Evolutionary conservation across 106 monocot species (phyloP), one percentile per base, ranked within the genome.

Genomic region (Dactylorhiza incarnata): DNA sequence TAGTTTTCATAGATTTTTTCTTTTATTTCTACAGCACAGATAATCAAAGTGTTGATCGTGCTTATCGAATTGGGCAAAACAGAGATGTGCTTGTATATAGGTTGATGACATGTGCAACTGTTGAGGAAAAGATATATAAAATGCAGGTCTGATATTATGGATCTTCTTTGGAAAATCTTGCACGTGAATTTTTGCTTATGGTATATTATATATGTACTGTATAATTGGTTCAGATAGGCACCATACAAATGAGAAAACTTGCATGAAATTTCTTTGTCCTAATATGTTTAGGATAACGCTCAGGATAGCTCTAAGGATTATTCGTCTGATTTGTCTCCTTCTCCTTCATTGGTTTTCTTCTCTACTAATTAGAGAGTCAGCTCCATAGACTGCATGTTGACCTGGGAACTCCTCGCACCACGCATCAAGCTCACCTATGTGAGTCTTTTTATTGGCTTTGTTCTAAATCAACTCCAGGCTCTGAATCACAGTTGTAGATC

Each of bases 31-130:
- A 37, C 81, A 99, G 99, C 73, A 99, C 81, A 71, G 99, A 99
- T 70, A 99, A 88, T 53, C 94, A 99, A 80, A 99, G 99, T 85
- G 99, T 99, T 13, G 99, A 99, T 72, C 94, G 99, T 83, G 99
- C 99, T 56, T 99, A 99, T 75, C 84, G 99, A 68, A 99, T 99
- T 59, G 99, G 99, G 24, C 99, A 99, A 71, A 85, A 75, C 43
- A 94, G 82, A 78, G 91, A 99, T 82, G 99, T 99, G 10, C 56
- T 99, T 78, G 99, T 94, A 13, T 99, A 99, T 72, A 80, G 99
- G 80, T 61, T 99, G 71, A 99, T 99, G 99, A 99, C 99, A 49
- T 94, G 89, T 79, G 99, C 91, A 48, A 99, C 99, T 50, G 90
- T 99, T 75, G 99, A 99, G 85, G 99, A 99, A 77, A 92, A 94